Evolutionary conservation across 441 rosid genomes (phyloP), one percentile per base, ranked within the genome.

Genomic region (Jatropha multifida): DNA sequence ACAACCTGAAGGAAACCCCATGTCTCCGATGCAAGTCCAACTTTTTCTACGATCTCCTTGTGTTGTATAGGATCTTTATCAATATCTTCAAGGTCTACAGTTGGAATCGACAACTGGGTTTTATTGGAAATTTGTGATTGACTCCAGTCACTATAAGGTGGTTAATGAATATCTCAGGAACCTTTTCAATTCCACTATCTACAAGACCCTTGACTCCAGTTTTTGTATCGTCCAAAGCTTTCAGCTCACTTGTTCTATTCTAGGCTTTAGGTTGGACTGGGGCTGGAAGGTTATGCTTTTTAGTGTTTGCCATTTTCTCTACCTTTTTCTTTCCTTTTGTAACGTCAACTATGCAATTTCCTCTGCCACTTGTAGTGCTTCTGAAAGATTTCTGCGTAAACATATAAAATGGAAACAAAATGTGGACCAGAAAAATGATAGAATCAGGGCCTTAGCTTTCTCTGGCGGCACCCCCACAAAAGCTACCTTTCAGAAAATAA

Each of bases 1-100:
- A 81, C 66, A 65, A 81, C 78, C 68, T 80, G 83, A 63, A 82
- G 79, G 69, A 82, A 85, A 23, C 84, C 88, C 83, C 83, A 85
- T n/a, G 60, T 79, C 74, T 46, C 73, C 26, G 78, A 8, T 10
- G 84, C 84, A 5, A 77, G 69, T 65, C 69, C 65, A 5, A 85
- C 49, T 65, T 42, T 44, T 26, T 79, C 60, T 51, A 82, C 46
- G 3, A 54, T 66, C 48, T 72, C 51, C 41, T 66, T 74, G 54
- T 75, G 82, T 60, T 7, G 17, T 10, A 1, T 12, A 0, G 63
- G 41, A 37, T 66, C 76, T 15, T 11, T 26, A 0, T n/a, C 38
- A 10, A 63, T 10, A 48, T 65, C 81, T 17, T 49, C 69, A 9
- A 81, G 71, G 69, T 81, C 84, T 9, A 74, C 49, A n/a, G 69